phyloP scores from a whole-genome alignment of 495 filamentous ascomycete species.

The Astrothelium macrocarpum region DNA sequence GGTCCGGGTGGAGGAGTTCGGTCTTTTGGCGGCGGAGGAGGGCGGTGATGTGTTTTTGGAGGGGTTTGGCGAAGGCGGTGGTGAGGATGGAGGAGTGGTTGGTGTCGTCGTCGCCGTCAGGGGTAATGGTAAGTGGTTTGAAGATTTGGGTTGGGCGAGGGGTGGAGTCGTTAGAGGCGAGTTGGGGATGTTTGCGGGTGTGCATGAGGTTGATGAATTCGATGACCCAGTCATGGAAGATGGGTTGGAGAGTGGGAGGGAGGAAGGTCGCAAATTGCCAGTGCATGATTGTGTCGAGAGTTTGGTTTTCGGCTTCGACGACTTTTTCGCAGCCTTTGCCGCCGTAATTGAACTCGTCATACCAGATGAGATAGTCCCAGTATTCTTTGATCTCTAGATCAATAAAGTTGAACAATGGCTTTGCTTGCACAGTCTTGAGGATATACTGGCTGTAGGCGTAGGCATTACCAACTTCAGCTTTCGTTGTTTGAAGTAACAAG shows the following conservation, averaged over 20 bases:
- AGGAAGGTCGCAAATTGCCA: slow-evolving; percentile 93
- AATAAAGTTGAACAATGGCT: slow-evolving; percentile 93
- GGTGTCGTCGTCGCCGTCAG: slow-evolving; percentile 50
- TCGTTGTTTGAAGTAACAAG: slow-evolving; percentile 88
- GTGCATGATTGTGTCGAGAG: slow-evolving; percentile 91
- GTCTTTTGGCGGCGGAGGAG: slow-evolving; percentile 76
- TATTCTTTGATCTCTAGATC: slow-evolving; percentile 98
- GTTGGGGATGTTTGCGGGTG: slow-evolving; percentile 57
- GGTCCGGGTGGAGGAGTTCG: slow-evolving; percentile 81
- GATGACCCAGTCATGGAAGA: slow-evolving; percentile 86
- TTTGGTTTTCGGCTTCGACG: slow-evolving; percentile 70
- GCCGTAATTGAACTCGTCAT: slow-evolving; percentile 97
- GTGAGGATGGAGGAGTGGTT: slow-evolving; percentile 55
- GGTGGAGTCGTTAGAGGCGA: slow-evolving; percentile 36
- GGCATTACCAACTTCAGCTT: slow-evolving; percentile 92
- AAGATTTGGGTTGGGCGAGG: slow-evolving; percentile 63
- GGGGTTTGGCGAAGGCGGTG: slow-evolving; percentile 70
- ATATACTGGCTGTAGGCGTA: slow-evolving; percentile 97
- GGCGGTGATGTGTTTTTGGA: slow-evolving; percentile 75
- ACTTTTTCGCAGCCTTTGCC: slow-evolving; percentile 85
- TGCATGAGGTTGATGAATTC: slow-evolving; percentile 97
- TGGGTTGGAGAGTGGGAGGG: slow-evolving; percentile 64
- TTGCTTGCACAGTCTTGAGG: slow-evolving; percentile 86
- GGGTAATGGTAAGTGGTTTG: slow-evolving; percentile 45
- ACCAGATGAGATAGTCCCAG: slow-evolving; percentile 99